A percentile compares a stretch with the other conserved stretches of the same genome.
Evolutionary conservation across 2,329 filamentous ascomycete genomes (phyloP).

Genomic region (Trichoderma harzianum): DNA sequence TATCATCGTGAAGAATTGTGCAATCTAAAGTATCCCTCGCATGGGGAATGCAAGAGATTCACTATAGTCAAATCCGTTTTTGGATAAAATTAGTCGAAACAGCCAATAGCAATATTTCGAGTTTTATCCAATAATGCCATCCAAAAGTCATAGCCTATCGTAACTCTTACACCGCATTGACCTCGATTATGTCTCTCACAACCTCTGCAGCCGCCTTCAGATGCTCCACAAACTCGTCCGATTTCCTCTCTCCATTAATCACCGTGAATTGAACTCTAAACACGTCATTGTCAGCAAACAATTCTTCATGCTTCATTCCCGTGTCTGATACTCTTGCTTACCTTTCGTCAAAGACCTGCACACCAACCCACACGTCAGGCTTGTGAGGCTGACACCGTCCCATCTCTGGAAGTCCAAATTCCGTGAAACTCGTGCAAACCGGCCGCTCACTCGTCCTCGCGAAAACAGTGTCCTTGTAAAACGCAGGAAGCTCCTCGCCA

Average conservation of each 20-base stretch:
- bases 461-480: not conserved
- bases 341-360: constrained; percentile 12
- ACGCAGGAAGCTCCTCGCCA: not conserved
- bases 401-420: constrained; percentile 11
- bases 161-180: not conserved
- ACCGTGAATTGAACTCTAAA: constrained; percentile 8
- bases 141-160: not conserved
- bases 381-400: constrained; percentile 1
- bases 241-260: constrained; percentile 3
- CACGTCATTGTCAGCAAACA: not conserved
- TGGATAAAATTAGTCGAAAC: no score
- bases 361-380: constrained; percentile 9
- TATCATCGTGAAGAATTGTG: no score
- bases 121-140: no score
- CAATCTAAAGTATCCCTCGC: no score
- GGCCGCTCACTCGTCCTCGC: not conserved
- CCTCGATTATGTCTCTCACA: not conserved
- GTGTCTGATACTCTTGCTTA: not conserved
- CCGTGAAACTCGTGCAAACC: constrained; percentile 2
- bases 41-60: no score
- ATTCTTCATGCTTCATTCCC: not conserved
- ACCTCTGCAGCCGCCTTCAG: not conserved
- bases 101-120: no score
- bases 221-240: constrained; percentile 7
- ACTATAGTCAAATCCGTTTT: no score